Evolutionary conservation across 176 grass and related monocot genomes (phyloP).

Genomic region (Sorghum bicolor): DNA sequence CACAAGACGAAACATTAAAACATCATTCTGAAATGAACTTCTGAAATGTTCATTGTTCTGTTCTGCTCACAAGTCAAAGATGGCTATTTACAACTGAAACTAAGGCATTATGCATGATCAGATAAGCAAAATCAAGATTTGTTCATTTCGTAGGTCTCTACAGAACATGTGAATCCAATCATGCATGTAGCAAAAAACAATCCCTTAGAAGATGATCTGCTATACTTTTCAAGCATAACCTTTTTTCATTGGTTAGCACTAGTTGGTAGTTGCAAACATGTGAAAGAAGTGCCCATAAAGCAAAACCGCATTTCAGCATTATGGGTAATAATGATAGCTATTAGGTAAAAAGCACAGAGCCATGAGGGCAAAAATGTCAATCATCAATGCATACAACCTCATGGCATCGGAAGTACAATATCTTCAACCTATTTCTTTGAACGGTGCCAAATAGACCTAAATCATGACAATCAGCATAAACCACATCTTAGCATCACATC

Average conservation of each 20-base stretch:
- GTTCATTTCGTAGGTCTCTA: not conserved
- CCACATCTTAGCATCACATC: not conserved
- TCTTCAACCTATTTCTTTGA: slow-evolving; percentile 1
- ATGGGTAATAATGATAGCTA: not conserved
- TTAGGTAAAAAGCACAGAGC: not conserved
- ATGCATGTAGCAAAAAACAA: not conserved
- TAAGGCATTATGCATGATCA: not conserved
- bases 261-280: not conserved
- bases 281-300: not conserved
- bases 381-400: not conserved
- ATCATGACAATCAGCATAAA: slow-evolving; percentile 25
- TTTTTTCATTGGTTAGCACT: not conserved
- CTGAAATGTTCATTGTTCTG: not conserved
- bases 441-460: slow-evolving; percentile 7
- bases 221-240: not conserved
- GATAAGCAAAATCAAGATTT: not conserved
- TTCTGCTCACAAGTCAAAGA: not conserved
- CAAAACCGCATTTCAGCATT: not conserved
- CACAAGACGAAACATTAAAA: not conserved
- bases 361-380: not conserved
- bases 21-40: not conserved
- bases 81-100: not conserved
- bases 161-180: not conserved
- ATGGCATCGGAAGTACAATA: not conserved
- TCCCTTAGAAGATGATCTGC: not conserved